Percentiles rank a stretch among this genome's conserved stretches.
Evolutionary conservation across 257 asterid species (phyloP).

Genomic region (Henckelia pumila): DNA sequence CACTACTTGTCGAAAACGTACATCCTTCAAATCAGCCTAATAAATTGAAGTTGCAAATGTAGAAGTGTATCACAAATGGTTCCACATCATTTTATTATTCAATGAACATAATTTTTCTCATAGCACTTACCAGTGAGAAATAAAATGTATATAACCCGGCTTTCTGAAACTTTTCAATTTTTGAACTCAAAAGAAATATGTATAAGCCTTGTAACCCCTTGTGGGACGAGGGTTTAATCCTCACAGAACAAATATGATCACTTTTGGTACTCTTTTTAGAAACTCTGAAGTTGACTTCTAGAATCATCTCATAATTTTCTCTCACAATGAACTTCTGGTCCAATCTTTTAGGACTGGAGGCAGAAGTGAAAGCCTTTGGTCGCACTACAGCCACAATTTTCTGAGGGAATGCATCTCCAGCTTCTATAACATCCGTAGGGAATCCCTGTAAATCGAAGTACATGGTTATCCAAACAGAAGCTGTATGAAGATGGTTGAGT

Average conservation of each 20-base stretch:
- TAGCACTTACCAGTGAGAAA: conserved; percentile 54
- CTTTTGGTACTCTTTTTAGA: neutral
- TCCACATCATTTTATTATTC: conserved; percentile 1
- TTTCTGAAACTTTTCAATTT: conserved; percentile 32
- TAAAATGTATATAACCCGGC: conserved; percentile 49
- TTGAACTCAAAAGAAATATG: conserved; percentile 33
- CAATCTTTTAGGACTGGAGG: conserved; percentile 30
- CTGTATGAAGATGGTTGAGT: conserved; percentile 11
- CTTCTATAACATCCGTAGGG: conserved; percentile 38
- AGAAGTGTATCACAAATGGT: conserved; percentile 21
- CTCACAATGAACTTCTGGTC: conserved; percentile 48
- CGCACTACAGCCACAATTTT: conserved; percentile 57
- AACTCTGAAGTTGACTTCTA: conserved; percentile 25
- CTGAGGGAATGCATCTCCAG: conserved; percentile 51
- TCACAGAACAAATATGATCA: conserved; percentile 31
- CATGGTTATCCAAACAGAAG: neutral
- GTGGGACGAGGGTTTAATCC: conserved; percentile 26
- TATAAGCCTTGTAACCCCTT: conserved; percentile 53
- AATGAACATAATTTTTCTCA: neutral
- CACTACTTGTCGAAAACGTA: conserved; percentile 33
- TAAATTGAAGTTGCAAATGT: conserved; percentile 20
- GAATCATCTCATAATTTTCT: conserved; percentile 39
- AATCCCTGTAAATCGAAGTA: conserved; percentile 39
- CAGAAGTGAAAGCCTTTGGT: conserved; percentile 39
- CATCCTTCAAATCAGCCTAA: conserved; percentile 32